phyloP scores from a whole-genome alignment of 176 grass and related monocot species.

The Juncus effusus region DNA sequence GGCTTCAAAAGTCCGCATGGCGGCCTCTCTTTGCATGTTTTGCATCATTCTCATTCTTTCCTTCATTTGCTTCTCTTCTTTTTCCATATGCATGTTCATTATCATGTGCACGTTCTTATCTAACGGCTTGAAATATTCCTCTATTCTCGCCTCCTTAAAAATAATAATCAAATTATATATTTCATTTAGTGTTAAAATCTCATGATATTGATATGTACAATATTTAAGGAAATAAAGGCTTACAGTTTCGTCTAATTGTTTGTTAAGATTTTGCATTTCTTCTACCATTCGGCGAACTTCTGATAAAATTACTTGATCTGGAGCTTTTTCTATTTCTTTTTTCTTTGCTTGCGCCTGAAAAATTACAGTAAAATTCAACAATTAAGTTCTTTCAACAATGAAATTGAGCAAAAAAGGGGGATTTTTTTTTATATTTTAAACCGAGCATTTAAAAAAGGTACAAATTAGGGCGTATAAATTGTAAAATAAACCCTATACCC shows the following conservation, averaged over 20 bases:
- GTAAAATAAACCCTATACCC: conserved; percentile 27
- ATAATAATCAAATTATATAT: conserved; percentile 3
- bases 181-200: neutral
- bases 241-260: conserved; percentile 85
- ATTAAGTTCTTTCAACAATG: neutral
- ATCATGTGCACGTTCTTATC: conserved; percentile 67
- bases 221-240: conserved; percentile 26
- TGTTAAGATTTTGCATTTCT: conserved; percentile 86
- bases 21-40: conserved; percentile 61
- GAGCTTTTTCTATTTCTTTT: conserved; percentile 39
- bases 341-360: conserved; percentile 71
- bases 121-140: conserved; percentile 85
- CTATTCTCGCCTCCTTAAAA: conserved; percentile 75
- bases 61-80: conserved; percentile 65
- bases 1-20: conserved; percentile 35
- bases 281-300: conserved; percentile 84
- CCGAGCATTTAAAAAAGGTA: too few relatives aligned
- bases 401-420: too few relatives aligned
- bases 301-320: conserved; percentile 72
- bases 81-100: conserved; percentile 78
- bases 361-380: conserved; percentile 1
- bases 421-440: too few relatives aligned
- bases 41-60: conserved; percentile 65
- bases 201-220: neutral
- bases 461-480: too few relatives aligned